These are phyloP conservation scores for Urochloa ruziziensis DNA, from an alignment of 176 grass and related monocot species.

Conservation along the genomic window DNA sequence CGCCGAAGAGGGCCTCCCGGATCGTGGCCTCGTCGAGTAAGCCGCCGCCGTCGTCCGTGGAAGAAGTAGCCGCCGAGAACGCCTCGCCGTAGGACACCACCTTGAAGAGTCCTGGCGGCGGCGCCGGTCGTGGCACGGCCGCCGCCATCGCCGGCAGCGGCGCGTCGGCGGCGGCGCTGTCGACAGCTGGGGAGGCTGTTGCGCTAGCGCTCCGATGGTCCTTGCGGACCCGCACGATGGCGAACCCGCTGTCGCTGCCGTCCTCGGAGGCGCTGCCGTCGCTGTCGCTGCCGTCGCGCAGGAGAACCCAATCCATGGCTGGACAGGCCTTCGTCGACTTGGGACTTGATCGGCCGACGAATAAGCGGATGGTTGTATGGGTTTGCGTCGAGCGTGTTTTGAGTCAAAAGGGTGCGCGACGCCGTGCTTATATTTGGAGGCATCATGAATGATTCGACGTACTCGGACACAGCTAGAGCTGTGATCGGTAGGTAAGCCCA, in stretches of 20 bases:
- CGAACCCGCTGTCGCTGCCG: slow-evolving; percentile 1
- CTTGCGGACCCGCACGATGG: background rate
- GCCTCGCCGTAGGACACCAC: background rate
- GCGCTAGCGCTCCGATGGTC: background rate
- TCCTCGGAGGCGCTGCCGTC: background rate
- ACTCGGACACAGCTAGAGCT: no score
- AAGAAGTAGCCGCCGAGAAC: background rate
- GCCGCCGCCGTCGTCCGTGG: background rate
- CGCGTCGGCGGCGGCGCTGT: background rate
- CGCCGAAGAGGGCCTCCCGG: background rate
- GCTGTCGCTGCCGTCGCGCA: background rate
- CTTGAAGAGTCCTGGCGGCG: background rate
- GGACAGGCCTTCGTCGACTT: no score
- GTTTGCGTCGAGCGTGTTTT: no score
- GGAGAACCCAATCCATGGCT: background rate
- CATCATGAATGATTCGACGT: no score
- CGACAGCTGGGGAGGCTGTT: background rate
- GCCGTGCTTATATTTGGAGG: no score
- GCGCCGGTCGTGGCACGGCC: background rate
- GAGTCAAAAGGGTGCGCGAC: no score
- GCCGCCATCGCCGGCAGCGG: background rate
- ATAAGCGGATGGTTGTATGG: no score
- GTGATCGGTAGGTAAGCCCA: no score
- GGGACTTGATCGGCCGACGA: no score
- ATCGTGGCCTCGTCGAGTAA: background rate